Evolutionary conservation across 192 early-diverging fungal genomes (phyloP).

Genomic region (Linnemannia elongata): DNA sequence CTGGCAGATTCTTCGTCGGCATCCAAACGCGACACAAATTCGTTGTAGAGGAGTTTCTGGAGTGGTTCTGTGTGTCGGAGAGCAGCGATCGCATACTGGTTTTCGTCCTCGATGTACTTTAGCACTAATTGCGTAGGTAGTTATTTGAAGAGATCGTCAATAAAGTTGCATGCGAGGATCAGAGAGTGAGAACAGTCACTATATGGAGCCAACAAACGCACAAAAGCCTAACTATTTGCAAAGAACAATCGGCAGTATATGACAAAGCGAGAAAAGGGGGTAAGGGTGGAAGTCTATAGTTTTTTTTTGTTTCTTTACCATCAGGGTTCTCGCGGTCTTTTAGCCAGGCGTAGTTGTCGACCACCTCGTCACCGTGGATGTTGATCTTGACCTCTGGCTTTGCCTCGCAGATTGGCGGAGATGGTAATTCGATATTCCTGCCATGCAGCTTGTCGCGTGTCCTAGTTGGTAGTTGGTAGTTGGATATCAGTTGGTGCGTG

Average conservation of each 20-base stretch:
- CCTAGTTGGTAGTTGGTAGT: background rate
- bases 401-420: constrained; percentile 28
- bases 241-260: background rate
- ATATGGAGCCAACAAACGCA: too few species aligned
- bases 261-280: background rate
- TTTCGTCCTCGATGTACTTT: constrained; percentile 69
- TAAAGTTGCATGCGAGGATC: background rate
- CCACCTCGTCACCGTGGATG: constrained; percentile 66
- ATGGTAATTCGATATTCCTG: constrained; percentile 47
- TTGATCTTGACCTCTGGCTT: constrained; percentile 44
- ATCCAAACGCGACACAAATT: constrained; percentile 73
- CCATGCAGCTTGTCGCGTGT: constrained; percentile 46
- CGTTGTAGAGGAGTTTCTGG: constrained; percentile 70
- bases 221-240: too few species aligned
- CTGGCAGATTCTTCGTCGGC: constrained; percentile 64
- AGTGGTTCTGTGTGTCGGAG: constrained; percentile 64
- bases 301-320: constrained; percentile 6
- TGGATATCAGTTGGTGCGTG: background rate
- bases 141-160: background rate
- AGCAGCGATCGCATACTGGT: constrained; percentile 63
- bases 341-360: constrained; percentile 69
- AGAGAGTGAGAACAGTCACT: background rate
- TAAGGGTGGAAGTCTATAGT: background rate
- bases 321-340: constrained; percentile 65
- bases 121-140: constrained; percentile 47